These are phyloP conservation scores for Phylloporus sp. DNA, from an alignment of 768 basidiomycete species.

Conservation along the genomic window DNA sequence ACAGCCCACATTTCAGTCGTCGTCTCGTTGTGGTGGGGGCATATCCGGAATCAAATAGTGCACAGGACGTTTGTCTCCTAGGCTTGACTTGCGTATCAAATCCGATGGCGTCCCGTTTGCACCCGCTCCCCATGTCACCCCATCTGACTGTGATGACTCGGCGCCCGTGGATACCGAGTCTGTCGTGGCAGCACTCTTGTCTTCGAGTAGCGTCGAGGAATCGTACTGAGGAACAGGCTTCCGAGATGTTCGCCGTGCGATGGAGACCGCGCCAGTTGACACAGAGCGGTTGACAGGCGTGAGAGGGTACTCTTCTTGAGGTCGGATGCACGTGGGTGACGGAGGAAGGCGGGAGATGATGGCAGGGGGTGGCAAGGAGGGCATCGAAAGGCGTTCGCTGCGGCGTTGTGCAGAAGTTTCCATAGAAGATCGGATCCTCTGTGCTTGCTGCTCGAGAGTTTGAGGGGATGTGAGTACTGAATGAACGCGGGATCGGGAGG, in stretches of 20 bases:
- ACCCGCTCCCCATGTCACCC: constrained; percentile 15
- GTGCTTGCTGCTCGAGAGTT: constrained; percentile 27
- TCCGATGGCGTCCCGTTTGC: constrained; percentile 10
- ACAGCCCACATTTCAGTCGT: constrained; percentile 12
- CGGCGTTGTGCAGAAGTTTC: constrained; percentile 23
- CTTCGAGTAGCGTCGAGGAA: constrained; percentile 25
- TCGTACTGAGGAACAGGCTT: constrained; percentile 58
- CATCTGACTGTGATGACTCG: constrained; percentile 28
- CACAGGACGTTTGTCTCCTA: constrained; percentile 42
- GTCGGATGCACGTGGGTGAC: constrained; percentile 13
- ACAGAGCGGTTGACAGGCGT: constrained; percentile 26
- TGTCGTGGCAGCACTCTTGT: constrained; percentile 8
- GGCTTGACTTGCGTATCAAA: constrained; percentile 40
- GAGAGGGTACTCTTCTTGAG: constrained; percentile 29
- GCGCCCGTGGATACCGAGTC: constrained; percentile 22
- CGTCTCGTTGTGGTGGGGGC: constrained; percentile 36
- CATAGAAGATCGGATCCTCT: constrained; percentile 31
- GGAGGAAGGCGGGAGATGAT: constrained; percentile 14
- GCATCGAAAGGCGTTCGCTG: constrained; percentile 29
- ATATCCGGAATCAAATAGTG: constrained; percentile 61
- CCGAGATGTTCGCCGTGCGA: constrained; percentile 35
- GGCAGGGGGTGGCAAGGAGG: constrained; percentile 15
- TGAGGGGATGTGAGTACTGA: constrained; percentile 14
- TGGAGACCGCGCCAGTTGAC: constrained; percentile 23
- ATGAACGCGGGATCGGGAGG: constrained; percentile 6